These are phyloP conservation scores for Ophiorrhiza pumila DNA, from an alignment of 257 asterid genomes.

Conservation along the genomic window DNA sequence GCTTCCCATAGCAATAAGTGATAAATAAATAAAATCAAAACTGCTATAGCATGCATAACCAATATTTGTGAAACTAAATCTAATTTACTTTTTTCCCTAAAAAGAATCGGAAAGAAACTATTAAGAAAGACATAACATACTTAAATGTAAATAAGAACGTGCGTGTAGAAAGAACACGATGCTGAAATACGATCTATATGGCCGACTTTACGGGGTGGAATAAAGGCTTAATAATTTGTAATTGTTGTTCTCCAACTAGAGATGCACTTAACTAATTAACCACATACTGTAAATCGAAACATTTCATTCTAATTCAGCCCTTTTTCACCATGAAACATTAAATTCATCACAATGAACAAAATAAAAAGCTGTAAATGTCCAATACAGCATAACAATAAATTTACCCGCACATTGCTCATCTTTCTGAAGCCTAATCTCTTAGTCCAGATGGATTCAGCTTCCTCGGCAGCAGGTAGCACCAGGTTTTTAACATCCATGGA, in stretches of 20 bases:
- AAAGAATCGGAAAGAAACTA: too few relatives aligned
- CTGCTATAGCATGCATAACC: neutral
- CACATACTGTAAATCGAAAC: neutral
- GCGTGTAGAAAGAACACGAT: too few relatives aligned
- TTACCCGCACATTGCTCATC: slow-evolving; percentile 73
- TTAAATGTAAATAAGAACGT: too few relatives aligned
- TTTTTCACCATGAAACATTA: neutral
- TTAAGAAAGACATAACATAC: too few relatives aligned
- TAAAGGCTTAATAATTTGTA: too few relatives aligned
- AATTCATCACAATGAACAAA: neutral
- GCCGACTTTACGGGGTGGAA: too few relatives aligned
- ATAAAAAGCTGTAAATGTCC: neutral
- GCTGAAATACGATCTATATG: too few relatives aligned
- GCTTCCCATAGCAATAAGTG: slow-evolving; percentile 18
- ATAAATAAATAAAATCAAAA: neutral
- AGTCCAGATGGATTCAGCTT: slow-evolving; percentile 96
- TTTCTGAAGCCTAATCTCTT: slow-evolving; percentile 86
- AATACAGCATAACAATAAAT: slow-evolving; percentile 23
- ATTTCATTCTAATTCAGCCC: neutral
- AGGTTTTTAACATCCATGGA: slow-evolving; percentile 77
- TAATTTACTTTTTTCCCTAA: neutral
- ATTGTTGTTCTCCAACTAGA: neutral
- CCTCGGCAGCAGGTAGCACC: slow-evolving; percentile 97
- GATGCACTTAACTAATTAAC: neutral
- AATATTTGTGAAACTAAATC: neutral